Evolutionary conservation across 495 filamentous ascomycete genomes (phyloP).

Genomic region (Ramalina intermedia): DNA sequence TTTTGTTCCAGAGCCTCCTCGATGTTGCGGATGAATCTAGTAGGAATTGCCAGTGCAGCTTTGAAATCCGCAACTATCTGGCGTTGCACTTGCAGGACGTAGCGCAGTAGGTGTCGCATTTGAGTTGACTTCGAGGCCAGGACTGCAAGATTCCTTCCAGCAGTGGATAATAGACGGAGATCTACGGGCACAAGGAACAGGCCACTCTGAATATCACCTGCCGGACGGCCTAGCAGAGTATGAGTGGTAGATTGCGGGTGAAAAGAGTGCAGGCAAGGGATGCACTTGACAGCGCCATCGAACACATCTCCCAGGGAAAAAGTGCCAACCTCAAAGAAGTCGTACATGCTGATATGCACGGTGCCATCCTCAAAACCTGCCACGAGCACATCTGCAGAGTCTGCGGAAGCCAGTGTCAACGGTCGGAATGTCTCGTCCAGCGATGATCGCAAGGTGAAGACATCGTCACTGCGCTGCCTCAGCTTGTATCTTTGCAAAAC

Average conservation of each 20-base stretch:
- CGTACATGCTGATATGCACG: conserved; percentile 77
- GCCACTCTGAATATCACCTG: conserved; percentile 13
- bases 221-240: conserved; percentile 43
- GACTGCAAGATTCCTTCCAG: conserved; percentile 65
- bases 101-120: conserved; percentile 70
- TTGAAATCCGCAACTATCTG: conserved; percentile 71
- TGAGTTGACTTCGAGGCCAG: conserved; percentile 77
- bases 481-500: background rate
- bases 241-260: conserved; percentile 66
- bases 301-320: conserved; percentile 28
- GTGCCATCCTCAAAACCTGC: conserved; percentile 63
- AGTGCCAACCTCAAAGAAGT: conserved; percentile 73
- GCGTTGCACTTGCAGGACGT: conserved; percentile 60
- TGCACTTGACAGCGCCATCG: conserved; percentile 11
- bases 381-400: conserved; percentile 70
- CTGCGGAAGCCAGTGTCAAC: conserved; percentile 42
- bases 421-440: conserved; percentile 59
- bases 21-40: conserved; percentile 58
- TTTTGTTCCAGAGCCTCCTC: conserved; percentile 48
- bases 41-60: conserved; percentile 64
- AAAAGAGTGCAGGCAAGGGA: conserved; percentile 37
- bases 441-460: conserved; percentile 54
- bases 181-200: conserved; percentile 64
- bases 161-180: conserved; percentile 64
- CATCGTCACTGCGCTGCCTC: conserved; percentile 34